Evolutionary conservation across 1,284 basidiomycete species (phyloP), one percentile per base, ranked within the genome.

Genomic region (Sanghuangporus baumii): DNA sequence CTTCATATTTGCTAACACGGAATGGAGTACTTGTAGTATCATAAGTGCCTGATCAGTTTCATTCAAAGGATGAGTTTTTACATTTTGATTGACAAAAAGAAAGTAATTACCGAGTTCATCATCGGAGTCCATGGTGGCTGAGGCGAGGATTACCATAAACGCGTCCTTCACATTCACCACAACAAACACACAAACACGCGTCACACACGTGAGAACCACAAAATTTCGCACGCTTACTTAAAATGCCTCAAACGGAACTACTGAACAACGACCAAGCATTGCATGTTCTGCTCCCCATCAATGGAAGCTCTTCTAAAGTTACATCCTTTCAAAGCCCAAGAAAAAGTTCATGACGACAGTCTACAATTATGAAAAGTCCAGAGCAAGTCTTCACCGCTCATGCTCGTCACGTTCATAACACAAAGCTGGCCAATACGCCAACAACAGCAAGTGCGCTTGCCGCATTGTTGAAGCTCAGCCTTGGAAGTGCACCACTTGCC

Each of bases 341-440:
- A 46, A 46, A 41, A 60, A 48, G 40, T 46, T 54, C 40, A 34
- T 18, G 47, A 16, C 14, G 18, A 56, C 54, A 48, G 20, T 56
- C 41, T 41, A 50, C 41, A 38, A 47, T 18, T 40, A 20, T 41
- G n/a, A 46, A n/a, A 50, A 58, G 57, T 36, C 56, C 37, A 55
- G 52, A 54, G 26, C 55, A 36, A 26, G 20, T 54, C 23, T 3
- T 56, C 62, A 55, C 7, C 5, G 26, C 26, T 31, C 5, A 31
- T 31, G 23, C 14, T 36, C 20, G 23, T 6, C 26, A 65, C 16
- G 47, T 55, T 69, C 55, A 79, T 61, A 79, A 70, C 34, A 75
- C 52, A 60, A 76, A 63, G 41, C 76, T 77, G 23, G 72, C 72
- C 26, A 74, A 67, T 59, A 78, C 68, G 50, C 75, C 77, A 43